A percentile compares a stretch with the other conserved stretches of the same genome.
Conservation (phyloP, 73 alveolate genomes). For the Uronychia setigera region DNA sequence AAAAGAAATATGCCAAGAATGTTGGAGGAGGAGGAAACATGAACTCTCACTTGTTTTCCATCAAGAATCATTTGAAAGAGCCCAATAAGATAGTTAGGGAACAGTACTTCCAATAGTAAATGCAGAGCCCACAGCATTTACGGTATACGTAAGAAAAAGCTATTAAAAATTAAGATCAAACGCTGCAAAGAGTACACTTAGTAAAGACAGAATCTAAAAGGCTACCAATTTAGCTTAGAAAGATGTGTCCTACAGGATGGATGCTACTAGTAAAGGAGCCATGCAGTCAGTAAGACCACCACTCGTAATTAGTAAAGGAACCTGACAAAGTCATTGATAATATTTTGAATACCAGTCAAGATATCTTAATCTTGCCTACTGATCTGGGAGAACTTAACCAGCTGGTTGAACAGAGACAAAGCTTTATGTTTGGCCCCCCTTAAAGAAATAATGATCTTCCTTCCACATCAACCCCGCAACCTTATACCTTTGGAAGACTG, state of each 20-base stretch:
- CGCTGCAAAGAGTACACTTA: constrained; percentile 6
- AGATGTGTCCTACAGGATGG: constrained; percentile 3
- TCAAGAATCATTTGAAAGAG: constrained; percentile 10
- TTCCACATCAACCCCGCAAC: not conserved
- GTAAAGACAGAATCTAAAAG: not conserved
- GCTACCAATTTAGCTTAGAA: not conserved
- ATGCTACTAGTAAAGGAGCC: no score
- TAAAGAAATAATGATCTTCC: not conserved
- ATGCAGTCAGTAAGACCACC: no score
- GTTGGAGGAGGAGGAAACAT: constrained; percentile 17
- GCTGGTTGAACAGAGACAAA: not conserved
- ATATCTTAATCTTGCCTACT: not conserved
- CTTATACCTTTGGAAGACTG: not conserved
- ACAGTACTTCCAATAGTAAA: not conserved
- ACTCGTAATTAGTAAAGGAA: not conserved
- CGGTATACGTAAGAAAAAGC: constrained; percentile 7
- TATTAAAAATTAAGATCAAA: not conserved
- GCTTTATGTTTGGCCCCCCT: not conserved
- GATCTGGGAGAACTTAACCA: not conserved
- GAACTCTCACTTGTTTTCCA: not conserved
- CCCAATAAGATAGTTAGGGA: constrained; percentile 3
- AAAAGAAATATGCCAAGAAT: not conserved
- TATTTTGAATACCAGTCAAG: not conserved
- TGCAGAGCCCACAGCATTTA: constrained; percentile 5
- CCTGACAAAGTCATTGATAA: not conserved